A percentile compares a stretch with the other conserved stretches of the same genome.
These are phyloP conservation scores for Mucor racemosus DNA, from an alignment of 371 early-diverging fungal genomes.

Conservation along the genomic window DNA sequence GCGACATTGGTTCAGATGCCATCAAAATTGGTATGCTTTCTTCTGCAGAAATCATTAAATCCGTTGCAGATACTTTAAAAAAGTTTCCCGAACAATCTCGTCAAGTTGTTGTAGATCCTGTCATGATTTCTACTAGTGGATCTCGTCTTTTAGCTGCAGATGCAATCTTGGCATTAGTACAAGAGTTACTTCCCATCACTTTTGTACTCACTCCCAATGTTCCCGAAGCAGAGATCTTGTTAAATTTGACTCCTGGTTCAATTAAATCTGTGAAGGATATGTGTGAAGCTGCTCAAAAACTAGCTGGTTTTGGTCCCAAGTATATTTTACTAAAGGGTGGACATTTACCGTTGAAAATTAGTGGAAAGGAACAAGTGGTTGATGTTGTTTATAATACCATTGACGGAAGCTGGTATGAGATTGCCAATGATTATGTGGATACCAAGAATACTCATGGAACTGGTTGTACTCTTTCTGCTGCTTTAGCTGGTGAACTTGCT, in stretches of 20 bases:
- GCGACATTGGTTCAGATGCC: constrained; percentile 80
- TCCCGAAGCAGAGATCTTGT: constrained; percentile 78
- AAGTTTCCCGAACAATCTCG: constrained; percentile 32
- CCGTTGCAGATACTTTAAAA: constrained; percentile 54
- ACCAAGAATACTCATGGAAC: constrained; percentile 85
- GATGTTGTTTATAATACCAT: constrained; percentile 70
- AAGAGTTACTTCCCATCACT: constrained; percentile 70
- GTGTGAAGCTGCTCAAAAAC: constrained; percentile 55
- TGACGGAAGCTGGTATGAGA: constrained; percentile 40
- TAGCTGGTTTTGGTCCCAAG: constrained; percentile 55
- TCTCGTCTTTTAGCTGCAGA: constrained; percentile 64
- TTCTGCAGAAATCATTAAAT: constrained; percentile 62
- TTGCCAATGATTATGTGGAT: constrained; percentile 59
- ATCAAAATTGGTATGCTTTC: constrained; percentile 87
- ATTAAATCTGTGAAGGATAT: constrained; percentile 61
- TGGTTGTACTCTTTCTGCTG: constrained; percentile 85
- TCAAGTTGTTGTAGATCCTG: constrained; percentile 80
- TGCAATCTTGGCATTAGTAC: constrained; percentile 62
- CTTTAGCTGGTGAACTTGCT: constrained; percentile 76
- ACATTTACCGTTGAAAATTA: constrained; percentile 62
- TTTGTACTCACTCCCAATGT: constrained; percentile 80
- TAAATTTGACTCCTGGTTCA: constrained; percentile 26
- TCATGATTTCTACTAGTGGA: constrained; percentile 85
- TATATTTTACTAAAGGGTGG: constrained; percentile 83
- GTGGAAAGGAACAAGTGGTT: constrained; percentile 41